Base-by-base conservation (phyloP, 139 green algal genomes). In the Chlorella sorokiniana region DNA sequence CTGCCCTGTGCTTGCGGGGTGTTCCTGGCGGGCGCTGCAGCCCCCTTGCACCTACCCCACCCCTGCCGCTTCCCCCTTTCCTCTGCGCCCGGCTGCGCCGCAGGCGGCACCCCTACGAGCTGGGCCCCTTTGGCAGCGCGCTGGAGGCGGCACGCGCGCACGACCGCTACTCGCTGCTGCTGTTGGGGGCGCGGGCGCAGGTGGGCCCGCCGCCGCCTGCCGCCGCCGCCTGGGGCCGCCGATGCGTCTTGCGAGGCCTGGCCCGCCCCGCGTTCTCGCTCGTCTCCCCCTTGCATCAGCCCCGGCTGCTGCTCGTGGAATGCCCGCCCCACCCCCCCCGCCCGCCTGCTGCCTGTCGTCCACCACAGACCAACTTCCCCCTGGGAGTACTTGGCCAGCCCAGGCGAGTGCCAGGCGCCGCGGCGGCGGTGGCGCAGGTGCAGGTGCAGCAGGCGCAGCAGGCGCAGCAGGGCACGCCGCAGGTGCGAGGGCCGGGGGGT, bases 151-250 rank as follows among this genome's bases (percentile, higher is more conserved):
- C 84, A 1, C 68, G 62, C 1, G 84, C 84, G 3, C 68, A 74
- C 64, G 84, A 88, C 42, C 78, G 78, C 59, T 88, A 88, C 61
- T 65, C 56, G 16, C 31, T 88, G 20, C 45, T 88, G 68, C 69
- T 88, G 9, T 42, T 78, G 31, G 84, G 84, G 25, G 42, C 65
- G 6, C 27, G 8, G 4, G 72, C 72, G 11, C 51, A 79, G 72
- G 72, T 79, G 51, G 6, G 51, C 11, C 18, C 61, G 23, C 29
- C 38, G n/a, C 61, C 10, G 2, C 7, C 6, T 23, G 4, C 7
- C 11, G 7, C 31, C 1, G 31, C 31, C 62, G 2, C 41, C 20
- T 37, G n/a, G n/a, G n/a, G n/a, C n/a, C n/a, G n/a, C n/a, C n/a
- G n/a, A n/a, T n/a, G n/a, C n/a, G n/a, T n/a, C n/a, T n/a, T n/a